Percentiles rank a stretch among this genome's conserved stretches.
phyloP scores from a whole-genome alignment of 495 filamentous ascomycete genomes.

The Bombardia bombarda region DNA sequence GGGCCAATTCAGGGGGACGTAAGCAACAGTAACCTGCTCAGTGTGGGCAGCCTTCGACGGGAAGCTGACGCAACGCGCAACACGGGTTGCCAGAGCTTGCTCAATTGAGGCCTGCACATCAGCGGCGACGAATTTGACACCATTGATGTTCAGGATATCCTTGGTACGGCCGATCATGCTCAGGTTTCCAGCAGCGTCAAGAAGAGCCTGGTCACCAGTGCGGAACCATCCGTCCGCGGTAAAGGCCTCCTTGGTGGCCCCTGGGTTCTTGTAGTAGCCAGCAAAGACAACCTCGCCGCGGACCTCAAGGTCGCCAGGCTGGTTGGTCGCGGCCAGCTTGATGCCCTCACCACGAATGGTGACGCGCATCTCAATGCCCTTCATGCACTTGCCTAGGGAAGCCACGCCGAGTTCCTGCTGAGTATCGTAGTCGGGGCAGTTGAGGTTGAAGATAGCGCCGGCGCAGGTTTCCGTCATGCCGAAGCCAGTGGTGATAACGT shows the following conservation, averaged over 20 bases:
- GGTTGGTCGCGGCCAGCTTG: constrained; percentile 5
- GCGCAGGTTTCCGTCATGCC: constrained; percentile 54
- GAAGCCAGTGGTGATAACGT: constrained; percentile 40
- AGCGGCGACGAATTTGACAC: constrained; percentile 36
- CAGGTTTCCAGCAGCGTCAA: constrained; percentile 43
- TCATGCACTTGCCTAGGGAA: constrained; percentile 33
- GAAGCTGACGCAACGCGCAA: constrained; percentile 24
- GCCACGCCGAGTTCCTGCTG: constrained; percentile 18
- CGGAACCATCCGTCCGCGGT: constrained; percentile 59
- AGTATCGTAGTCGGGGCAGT: constrained; percentile 30
- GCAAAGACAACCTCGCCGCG: constrained; percentile 44
- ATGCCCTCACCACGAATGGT: constrained; percentile 15
- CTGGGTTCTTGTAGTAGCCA: constrained; percentile 51
- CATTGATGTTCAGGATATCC: constrained; percentile 53
- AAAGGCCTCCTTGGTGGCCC: constrained; percentile 47
- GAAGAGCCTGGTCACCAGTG: constrained; percentile 51
- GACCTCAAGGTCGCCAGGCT: constrained; percentile 18
- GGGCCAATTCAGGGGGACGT: constrained; percentile 13
- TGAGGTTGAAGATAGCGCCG: constrained; percentile 31
- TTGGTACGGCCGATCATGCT: constrained; percentile 49
- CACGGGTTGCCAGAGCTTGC: constrained; percentile 21
- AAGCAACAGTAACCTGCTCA: constrained; percentile 31
- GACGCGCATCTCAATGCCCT: constrained; percentile 36
- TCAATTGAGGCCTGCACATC: constrained; percentile 40
- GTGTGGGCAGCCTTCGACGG: constrained; percentile 20